Evolutionary conservation across 148 eudicot genomes (phyloP).

Genomic region (Camellia granthamiana): DNA sequence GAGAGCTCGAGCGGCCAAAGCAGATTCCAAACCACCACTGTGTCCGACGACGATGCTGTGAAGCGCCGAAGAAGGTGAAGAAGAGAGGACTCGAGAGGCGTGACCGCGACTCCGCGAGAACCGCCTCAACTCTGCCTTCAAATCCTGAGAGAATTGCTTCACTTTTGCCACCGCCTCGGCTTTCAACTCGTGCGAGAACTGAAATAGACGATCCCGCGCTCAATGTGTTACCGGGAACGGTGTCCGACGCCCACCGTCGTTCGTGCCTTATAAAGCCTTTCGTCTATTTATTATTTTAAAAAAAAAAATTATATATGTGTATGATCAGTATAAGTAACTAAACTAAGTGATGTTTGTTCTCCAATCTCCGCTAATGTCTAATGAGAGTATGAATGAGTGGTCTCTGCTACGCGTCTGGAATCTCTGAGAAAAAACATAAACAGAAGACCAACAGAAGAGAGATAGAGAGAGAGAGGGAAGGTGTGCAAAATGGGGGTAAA

Average conservation of each 20-base stretch:
- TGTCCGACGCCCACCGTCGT: conserved; percentile 54
- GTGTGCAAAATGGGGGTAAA: no score
- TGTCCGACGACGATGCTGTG: conserved; percentile 2
- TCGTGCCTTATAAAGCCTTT: conserved; percentile 29
- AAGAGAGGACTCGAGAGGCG: conserved; percentile 38
- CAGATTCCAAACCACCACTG: neutral
- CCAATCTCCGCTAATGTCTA: neutral
- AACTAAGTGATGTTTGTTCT: neutral
- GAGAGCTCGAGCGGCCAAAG: conserved; percentile 54
- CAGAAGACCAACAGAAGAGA: no score
- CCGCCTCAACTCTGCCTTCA: no score
- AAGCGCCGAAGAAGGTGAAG: conserved; percentile 26
- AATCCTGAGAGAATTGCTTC: no score
- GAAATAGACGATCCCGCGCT: neutral
- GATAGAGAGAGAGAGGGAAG: no score
- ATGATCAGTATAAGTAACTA: neutral
- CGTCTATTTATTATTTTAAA: conserved; percentile 8
- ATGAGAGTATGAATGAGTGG: neutral
- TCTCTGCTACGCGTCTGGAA: no score
- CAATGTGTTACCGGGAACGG: neutral
- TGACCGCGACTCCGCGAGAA: no score
- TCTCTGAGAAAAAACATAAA: no score
- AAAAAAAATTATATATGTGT: neutral
- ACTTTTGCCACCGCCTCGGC: conserved; percentile 17
- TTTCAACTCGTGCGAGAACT: conserved; percentile 33